Evolutionary conservation across 495 filamentous ascomycete species (phyloP).

Genomic region (Amniculicola lignicola): DNA sequence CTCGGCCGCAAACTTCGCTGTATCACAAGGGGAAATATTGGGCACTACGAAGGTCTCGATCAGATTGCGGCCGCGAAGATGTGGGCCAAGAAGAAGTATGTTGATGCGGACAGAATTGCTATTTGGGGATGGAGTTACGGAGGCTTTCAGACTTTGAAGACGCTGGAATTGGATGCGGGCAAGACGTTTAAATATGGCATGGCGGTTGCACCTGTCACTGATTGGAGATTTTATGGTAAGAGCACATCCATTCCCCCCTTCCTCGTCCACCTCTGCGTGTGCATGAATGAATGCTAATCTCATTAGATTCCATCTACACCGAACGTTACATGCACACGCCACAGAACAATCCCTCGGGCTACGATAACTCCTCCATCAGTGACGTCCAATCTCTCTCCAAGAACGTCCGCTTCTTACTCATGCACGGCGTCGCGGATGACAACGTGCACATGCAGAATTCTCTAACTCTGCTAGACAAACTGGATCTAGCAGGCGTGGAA

Average conservation of each 20-base stretch:
- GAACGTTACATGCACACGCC: slow-evolving; percentile 95
- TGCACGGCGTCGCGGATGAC: slow-evolving; percentile 93
- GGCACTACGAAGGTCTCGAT: slow-evolving; percentile 79
- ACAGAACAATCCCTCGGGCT: slow-evolving; percentile 73
- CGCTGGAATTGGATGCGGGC: slow-evolving; percentile 84
- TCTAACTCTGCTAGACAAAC: slow-evolving; percentile 75
- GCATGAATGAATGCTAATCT: slow-evolving; percentile 1
- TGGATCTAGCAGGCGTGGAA: slow-evolving; percentile 78
- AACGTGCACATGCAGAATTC: slow-evolving; percentile 97
- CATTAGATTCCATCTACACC: slow-evolving; percentile 82
- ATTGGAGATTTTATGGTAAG: slow-evolving; percentile 85
- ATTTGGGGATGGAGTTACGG: slow-evolving; percentile 99
- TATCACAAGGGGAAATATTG: slow-evolving; percentile 77
- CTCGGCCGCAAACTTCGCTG: slow-evolving; percentile 81
- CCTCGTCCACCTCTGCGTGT: neutral
- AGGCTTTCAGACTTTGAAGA: slow-evolving; percentile 96
- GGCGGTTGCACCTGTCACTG: slow-evolving; percentile 95
- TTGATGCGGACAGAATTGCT: slow-evolving; percentile 75
- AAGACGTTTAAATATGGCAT: slow-evolving; percentile 92
- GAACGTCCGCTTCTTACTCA: slow-evolving; percentile 83
- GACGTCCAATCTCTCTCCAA: slow-evolving; percentile 65
- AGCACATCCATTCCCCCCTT: neutral
- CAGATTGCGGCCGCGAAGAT: slow-evolving; percentile 89
- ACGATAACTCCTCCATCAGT: slow-evolving; percentile 68
- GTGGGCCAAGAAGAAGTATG: slow-evolving; percentile 78